Evolutionary conservation across 768 basidiomycete genomes (phyloP).

Genomic region (Termitomyces sp.): DNA sequence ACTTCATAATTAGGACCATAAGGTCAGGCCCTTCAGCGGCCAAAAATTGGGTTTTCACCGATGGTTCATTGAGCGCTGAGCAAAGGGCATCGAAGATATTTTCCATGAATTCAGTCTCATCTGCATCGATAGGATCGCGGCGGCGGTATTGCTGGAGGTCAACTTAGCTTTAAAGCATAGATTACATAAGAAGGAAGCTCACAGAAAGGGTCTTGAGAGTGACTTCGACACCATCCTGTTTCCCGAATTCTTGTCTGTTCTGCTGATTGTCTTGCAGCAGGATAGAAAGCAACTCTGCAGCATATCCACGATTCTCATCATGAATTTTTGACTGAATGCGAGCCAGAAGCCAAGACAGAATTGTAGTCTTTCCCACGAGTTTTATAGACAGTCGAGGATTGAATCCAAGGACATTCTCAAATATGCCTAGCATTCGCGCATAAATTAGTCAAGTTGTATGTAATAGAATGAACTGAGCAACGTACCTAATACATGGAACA

Average conservation of each 20-base stretch:
- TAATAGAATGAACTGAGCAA: background rate
- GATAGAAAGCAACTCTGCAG: conserved; percentile 92
- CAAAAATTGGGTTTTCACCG: conserved; percentile 80
- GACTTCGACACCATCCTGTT: conserved; percentile 75
- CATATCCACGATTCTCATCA: conserved; percentile 91
- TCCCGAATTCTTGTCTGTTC: conserved; percentile 67
- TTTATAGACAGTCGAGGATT: conserved; percentile 69
- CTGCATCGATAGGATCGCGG: conserved; percentile 78
- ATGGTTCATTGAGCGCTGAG: conserved; percentile 74
- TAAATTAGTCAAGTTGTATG: background rate
- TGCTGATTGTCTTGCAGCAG: conserved; percentile 70
- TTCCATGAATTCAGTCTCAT: conserved; percentile 98
- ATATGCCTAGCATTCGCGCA: conserved; percentile 53
- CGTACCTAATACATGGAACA: conserved; percentile 88
- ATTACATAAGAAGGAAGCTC: conserved; percentile 24
- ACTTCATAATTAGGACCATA: conserved; percentile 99
- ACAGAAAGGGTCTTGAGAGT: conserved; percentile 79
- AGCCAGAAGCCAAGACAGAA: conserved; percentile 76
- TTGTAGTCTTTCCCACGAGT: conserved; percentile 69
- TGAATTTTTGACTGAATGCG: conserved; percentile 70
- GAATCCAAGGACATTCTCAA: conserved; percentile 90
- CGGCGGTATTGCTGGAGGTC: conserved; percentile 76
- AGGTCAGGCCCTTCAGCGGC: conserved; percentile 91
- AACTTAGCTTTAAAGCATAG: background rate
- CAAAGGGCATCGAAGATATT: conserved; percentile 91